Conservation (phyloP, 352 stramenopile genomes). For the Phytophthora hibernalis region DNA sequence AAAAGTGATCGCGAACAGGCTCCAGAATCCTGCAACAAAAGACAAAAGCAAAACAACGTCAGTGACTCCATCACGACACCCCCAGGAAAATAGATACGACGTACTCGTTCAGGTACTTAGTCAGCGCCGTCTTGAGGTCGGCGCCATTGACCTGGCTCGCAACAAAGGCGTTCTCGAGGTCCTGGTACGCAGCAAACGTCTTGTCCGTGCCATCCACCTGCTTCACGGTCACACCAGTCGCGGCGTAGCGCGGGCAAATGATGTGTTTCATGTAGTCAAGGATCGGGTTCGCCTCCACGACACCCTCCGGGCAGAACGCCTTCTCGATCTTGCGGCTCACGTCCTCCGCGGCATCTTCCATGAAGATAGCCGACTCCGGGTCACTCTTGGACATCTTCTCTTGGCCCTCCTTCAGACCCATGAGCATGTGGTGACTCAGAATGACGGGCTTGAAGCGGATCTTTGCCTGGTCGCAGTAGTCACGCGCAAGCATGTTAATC, state of each 20-base stretch:
- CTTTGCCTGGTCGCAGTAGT: constrained; percentile 98
- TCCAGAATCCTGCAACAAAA: constrained; percentile 87
- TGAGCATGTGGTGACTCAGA: constrained; percentile 99
- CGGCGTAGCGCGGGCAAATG: constrained; percentile 90
- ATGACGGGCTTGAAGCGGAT: constrained; percentile 96
- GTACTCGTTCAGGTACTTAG: constrained; percentile 93
- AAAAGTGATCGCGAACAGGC: constrained; percentile 97
- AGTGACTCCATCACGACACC: too few species aligned
- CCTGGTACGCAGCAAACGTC: constrained; percentile 90
- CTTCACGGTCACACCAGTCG: constrained; percentile 60
- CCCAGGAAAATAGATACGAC: too few species aligned
- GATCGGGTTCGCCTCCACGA: constrained; percentile 94
- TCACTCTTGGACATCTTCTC: constrained; percentile 99
- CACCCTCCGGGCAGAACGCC: constrained; percentile 94
- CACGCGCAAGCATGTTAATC: constrained; percentile 98
- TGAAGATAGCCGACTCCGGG: constrained; percentile 98
- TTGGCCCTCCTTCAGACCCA: constrained; percentile 98
- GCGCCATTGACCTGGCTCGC: constrained; percentile 90
- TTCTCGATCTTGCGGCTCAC: constrained; percentile 99
- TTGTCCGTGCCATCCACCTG: constrained; percentile 56
- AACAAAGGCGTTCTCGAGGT: constrained; percentile 93
- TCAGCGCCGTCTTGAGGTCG: constrained; percentile 95
- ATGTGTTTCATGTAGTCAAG: constrained; percentile 98
- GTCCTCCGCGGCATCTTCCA: constrained; percentile 96
- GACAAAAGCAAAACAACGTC: constrained; percentile 18